Percentiles rank a stretch among this genome's conserved stretches.
Evolutionary conservation across 495 filamentous ascomycete species (phyloP).

Genomic region (Cercophora sp.): DNA sequence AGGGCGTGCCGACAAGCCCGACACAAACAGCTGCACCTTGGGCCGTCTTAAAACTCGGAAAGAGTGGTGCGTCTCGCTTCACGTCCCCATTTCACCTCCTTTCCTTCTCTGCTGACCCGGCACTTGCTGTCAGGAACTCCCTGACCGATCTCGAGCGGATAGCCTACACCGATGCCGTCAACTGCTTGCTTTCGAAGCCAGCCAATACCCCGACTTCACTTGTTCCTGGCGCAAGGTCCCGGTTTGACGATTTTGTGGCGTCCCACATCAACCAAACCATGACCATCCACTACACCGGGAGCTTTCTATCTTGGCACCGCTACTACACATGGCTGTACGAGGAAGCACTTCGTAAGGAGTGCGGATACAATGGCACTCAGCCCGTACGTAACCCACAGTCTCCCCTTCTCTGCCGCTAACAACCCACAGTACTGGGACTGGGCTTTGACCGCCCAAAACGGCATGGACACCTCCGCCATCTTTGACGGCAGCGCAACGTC

Average conservation of each 20-base stretch:
- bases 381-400: conserved; percentile 1
- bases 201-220: conserved; percentile 36
- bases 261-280: conserved; percentile 60
- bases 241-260: conserved; percentile 66
- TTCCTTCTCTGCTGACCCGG: background rate
- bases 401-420: too few species aligned
- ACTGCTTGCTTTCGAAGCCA: conserved; percentile 54
- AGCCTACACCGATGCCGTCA: conserved; percentile 56
- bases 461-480: conserved; percentile 19
- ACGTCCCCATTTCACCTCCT: too few species aligned
- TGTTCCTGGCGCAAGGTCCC: conserved; percentile 28
- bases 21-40: too few species aligned
- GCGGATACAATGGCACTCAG: conserved; percentile 56
- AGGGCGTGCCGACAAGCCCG: too few species aligned
- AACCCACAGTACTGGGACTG: conserved; percentile 20
- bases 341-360: conserved; percentile 60
- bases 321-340: conserved; percentile 63
- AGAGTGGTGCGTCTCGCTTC: too few species aligned
- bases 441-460: conserved; percentile 35
- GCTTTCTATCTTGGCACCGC: conserved; percentile 68
- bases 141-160: conserved; percentile 30
- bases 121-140: background rate
- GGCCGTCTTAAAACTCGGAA: too few species aligned
- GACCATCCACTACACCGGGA: conserved; percentile 58
- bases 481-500: conserved; percentile 27